Base-by-base conservation (phyloP, 164 flowering plant species). In the Euptelea pleiosperma region DNA sequence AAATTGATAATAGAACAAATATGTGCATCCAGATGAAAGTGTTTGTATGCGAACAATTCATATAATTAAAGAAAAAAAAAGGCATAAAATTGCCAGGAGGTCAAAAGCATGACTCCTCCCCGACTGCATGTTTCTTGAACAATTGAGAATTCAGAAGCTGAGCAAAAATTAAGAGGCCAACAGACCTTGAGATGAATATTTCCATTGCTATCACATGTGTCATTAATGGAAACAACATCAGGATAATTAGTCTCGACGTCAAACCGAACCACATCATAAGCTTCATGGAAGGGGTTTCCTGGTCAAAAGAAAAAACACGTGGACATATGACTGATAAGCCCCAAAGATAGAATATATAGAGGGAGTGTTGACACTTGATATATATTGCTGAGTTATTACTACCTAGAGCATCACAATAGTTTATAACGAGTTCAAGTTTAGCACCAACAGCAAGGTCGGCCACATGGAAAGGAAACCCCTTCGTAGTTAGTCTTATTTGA, bases 221-320 rank as follows among this genome's bases (percentile, higher is more conserved):
- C 44, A 52, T 77, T 73, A 52, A 89, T 60, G 36, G 77, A 72
- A 39, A 86, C 77, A 60, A 87, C 50, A 64, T 87, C 85, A 37
- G 73, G 86, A 62, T 72, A 73, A 70, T 87, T 87, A 57, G 91
- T 87, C 56, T 75, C 87, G 48, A 70, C 82, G 54, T 74, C 62
- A 52, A 75, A 59, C 21, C 49, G 65, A 48, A 69, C 64, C 40
- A 66, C 85, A 60, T 79, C 68, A 72, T 75, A 68, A 60, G 96
- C 93, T 77, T 92, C 96, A 64, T 71, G 69, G 66, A 92, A 92
- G 36, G 95, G 87, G 66, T 68, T 69, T 52, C 96, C 96, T 88
- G 65, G 40, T 34, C 56, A 52, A 70, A 60, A 29, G 7, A 41
- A 62, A 59, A 49, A 12, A 8, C 21, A 66, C 30, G 61, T 36